Evolutionary conservation across 2,329 filamentous ascomycete genomes (phyloP).

Genomic region (Furcasterigmium sp.): DNA sequence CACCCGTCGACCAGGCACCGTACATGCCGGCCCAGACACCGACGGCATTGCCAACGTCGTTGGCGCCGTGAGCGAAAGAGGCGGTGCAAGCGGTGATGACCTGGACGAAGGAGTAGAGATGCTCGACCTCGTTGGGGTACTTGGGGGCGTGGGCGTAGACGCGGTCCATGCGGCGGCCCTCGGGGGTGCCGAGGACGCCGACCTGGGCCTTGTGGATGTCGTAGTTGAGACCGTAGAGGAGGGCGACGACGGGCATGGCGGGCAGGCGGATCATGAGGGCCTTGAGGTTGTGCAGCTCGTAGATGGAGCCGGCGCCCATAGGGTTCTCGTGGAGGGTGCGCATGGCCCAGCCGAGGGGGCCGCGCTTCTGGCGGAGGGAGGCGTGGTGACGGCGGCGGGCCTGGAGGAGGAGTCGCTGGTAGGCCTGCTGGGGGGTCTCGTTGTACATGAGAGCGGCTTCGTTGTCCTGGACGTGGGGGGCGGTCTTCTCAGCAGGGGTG

Average conservation of each 20-base stretch:
- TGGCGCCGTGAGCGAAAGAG: constrained; percentile 71
- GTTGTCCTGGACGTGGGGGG: constrained; percentile 20
- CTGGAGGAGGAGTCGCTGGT: constrained; percentile 56
- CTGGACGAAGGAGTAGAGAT: constrained; percentile 63
- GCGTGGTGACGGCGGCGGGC: constrained; percentile 55
- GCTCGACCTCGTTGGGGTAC: constrained; percentile 66
- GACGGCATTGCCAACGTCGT: constrained; percentile 69
- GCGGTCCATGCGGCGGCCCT: constrained; percentile 64
- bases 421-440: constrained; percentile 48
- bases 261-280: constrained; percentile 61
- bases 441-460: constrained; percentile 37
- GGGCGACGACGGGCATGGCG: constrained; percentile 56
- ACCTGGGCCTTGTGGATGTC: constrained; percentile 75
- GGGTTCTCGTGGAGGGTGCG: constrained; percentile 69
- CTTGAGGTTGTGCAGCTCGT: constrained; percentile 68
- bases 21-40: constrained; percentile 69
- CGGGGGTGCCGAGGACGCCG: constrained; percentile 66
- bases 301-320: constrained; percentile 66
- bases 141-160: constrained; percentile 61
- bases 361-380: constrained; percentile 55
- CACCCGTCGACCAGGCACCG: constrained; percentile 59
- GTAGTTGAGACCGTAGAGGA: constrained; percentile 73
- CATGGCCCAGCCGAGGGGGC: constrained; percentile 80
- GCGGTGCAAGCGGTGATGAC: constrained; percentile 65
- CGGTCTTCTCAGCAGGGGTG: constrained; percentile 13